Conservation (phyloP, 192 early-diverging fungal species). For the Coemansia sp. region DNA sequence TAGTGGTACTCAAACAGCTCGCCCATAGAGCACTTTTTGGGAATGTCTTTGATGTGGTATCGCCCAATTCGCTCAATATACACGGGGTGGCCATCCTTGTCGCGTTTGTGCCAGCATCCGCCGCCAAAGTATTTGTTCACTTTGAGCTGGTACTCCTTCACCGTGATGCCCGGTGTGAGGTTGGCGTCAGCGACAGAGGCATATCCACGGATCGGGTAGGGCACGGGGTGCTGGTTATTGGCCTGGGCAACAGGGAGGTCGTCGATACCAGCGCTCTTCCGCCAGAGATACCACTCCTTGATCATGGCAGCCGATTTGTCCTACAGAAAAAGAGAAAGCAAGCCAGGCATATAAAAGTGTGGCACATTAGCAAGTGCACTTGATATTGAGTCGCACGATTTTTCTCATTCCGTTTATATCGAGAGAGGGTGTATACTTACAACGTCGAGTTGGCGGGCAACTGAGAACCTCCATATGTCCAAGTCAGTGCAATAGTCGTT, state of each 20-base stretch:
- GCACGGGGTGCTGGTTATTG: constrained; percentile 61
- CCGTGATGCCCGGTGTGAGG: constrained; percentile 58
- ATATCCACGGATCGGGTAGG: constrained; percentile 72
- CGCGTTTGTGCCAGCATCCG: constrained; percentile 81
- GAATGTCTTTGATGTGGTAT: constrained; percentile 66
- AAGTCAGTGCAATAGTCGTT: constrained; percentile 50
- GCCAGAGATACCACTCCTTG: constrained; percentile 64
- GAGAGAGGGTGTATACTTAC: constrained; percentile 49
- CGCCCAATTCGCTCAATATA: constrained; percentile 90
- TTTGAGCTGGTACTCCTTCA: constrained; percentile 67
- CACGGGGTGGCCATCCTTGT: constrained; percentile 86
- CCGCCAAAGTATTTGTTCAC: constrained; percentile 71
- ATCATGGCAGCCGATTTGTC: constrained; percentile 63
- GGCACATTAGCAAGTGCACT: too few relatives aligned
- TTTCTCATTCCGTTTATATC: background rate
- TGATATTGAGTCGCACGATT: too few relatives aligned
- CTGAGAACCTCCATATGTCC: constrained; percentile 62
- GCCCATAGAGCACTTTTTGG: constrained; percentile 61
- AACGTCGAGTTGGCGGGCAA: constrained; percentile 64
- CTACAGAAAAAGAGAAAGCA: constrained; percentile 36
- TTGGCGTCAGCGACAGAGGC: constrained; percentile 66
- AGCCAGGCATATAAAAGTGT: background rate
- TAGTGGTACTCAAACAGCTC: constrained; percentile 72
- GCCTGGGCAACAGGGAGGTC: constrained; percentile 60
- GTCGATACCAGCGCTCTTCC: constrained; percentile 62